A percentile compares a stretch with the other conserved stretches of the same genome.
These are phyloP conservation scores for Mikania micrantha DNA, from an alignment of 129 eudicot genomes.

Conservation along the genomic window DNA sequence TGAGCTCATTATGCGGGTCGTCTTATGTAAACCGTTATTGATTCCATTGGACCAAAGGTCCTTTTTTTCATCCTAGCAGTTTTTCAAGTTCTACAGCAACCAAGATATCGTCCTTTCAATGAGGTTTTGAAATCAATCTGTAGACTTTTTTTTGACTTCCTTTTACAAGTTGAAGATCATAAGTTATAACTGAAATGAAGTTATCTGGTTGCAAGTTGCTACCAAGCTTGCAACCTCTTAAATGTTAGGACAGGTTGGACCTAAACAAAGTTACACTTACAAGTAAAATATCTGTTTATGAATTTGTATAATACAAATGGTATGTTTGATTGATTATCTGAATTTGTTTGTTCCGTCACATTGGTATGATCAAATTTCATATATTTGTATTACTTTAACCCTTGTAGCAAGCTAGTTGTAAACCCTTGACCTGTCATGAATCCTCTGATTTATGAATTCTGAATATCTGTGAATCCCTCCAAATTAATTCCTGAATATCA, in stretches of 20 bases:
- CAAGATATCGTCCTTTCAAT: not conserved
- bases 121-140: not conserved
- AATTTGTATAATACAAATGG: not conserved
- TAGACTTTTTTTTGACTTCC: not conserved
- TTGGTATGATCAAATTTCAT: not conserved
- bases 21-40: conserved; percentile 44
- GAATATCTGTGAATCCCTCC: not conserved
- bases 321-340: not conserved
- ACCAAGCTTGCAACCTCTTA: not conserved
- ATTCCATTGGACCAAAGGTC: not conserved
- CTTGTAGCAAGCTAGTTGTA: too few species aligned
- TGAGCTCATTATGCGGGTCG: conserved; percentile 68
- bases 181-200: not conserved
- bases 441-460: too few species aligned
- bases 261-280: not conserved
- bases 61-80: not conserved
- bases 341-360: not conserved
- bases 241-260: not conserved
- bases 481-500: not conserved
- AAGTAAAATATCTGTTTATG: not conserved
- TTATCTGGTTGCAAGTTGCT: not conserved
- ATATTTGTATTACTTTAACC: not conserved
- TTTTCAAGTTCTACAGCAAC: not conserved
- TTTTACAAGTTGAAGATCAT: not conserved
- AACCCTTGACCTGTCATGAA: too few species aligned